Percentiles rank a stretch among this genome's conserved stretches.
Evolutionary conservation across 306 rosid species (phyloP).

Genomic region (Begonia fuchsioides): DNA sequence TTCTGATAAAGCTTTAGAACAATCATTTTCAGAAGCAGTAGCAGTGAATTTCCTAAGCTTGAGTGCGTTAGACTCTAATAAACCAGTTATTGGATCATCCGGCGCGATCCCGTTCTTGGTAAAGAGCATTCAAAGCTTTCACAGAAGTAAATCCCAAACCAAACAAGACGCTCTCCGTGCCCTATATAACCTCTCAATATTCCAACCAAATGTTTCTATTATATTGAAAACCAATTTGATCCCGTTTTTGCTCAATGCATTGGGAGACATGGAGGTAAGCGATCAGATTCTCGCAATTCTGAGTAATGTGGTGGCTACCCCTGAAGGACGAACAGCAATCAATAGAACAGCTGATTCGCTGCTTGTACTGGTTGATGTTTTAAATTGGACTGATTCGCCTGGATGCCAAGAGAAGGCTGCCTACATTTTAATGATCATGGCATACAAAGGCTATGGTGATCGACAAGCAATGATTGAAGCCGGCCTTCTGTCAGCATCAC

Average conservation of each 20-base stretch:
- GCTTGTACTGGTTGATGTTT: conserved; percentile 44
- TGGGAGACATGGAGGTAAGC: conserved; percentile 83
- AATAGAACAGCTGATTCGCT: conserved; percentile 36
- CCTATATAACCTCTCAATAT: conserved; percentile 72
- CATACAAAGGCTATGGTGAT: conserved; percentile 71
- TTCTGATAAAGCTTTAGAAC: conserved; percentile 26
- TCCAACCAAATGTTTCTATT: conserved; percentile 38
- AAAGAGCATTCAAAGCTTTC: conserved; percentile 30
- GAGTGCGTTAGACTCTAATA: conserved; percentile 84
- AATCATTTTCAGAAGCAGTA: conserved; percentile 62
- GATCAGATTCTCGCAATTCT: conserved; percentile 61
- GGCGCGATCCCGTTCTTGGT: conserved; percentile 83
- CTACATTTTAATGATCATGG: conserved; percentile 89
- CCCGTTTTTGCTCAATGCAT: conserved; percentile 26
- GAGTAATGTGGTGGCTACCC: conserved; percentile 51
- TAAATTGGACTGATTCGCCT: conserved; percentile 83
- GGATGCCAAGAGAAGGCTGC: conserved; percentile 85
- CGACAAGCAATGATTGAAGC: conserved; percentile 87
- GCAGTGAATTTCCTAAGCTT: conserved; percentile 84
- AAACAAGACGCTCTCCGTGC: conserved; percentile 88
- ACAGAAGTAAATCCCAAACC: conserved; percentile 34
- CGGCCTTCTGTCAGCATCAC: conserved; percentile 63
- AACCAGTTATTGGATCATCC: conserved; percentile 81
- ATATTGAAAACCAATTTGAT: conserved; percentile 61
- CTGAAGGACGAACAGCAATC: conserved; percentile 71